These are phyloP conservation scores for Perkinsela sp. DNA, from an alignment of 208 protist genomes.

Conservation along the genomic window DNA sequence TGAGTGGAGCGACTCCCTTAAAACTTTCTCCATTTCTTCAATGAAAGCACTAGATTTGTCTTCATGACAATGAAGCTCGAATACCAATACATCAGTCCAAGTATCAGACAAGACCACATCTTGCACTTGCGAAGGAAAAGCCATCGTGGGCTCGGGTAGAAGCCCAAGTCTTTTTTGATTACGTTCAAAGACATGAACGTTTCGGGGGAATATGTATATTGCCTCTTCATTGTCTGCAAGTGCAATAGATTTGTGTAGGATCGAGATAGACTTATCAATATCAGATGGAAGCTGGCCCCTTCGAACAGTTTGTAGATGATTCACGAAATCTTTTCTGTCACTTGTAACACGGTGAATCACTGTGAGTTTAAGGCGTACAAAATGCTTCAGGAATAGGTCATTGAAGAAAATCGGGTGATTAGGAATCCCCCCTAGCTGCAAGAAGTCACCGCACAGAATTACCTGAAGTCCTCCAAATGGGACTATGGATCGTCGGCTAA, in stretches of 20 bases:
- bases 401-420: constrained; percentile 20
- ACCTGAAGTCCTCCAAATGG: constrained; percentile 67
- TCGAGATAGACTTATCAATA: not conserved
- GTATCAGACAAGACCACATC: not conserved
- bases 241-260: constrained; percentile 9
- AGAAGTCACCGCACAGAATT: constrained; percentile 63
- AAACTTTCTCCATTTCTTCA: not conserved
- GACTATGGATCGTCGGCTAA: constrained; percentile 17
- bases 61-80: not conserved
- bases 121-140: not conserved
- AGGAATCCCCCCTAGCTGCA: constrained; percentile 32
- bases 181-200: not conserved
- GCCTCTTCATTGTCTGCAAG: constrained; percentile 7
- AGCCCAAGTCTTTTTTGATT: not conserved
- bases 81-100: not conserved
- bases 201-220: not conserved
- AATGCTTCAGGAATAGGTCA: constrained; percentile 20
- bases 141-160: not conserved
- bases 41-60: not conserved
- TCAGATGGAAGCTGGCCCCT: not conserved
- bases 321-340: not conserved
- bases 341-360: constrained; percentile 3
- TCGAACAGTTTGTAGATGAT: not conserved
- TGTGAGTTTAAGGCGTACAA: constrained; percentile 35
- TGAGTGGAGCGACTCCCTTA: not conserved